A percentile compares a stretch with the other conserved stretches of the same genome.
Evolutionary conservation across 352 stramenopile species (phyloP).

Genomic region (Aphanomyces stellatus): DNA sequence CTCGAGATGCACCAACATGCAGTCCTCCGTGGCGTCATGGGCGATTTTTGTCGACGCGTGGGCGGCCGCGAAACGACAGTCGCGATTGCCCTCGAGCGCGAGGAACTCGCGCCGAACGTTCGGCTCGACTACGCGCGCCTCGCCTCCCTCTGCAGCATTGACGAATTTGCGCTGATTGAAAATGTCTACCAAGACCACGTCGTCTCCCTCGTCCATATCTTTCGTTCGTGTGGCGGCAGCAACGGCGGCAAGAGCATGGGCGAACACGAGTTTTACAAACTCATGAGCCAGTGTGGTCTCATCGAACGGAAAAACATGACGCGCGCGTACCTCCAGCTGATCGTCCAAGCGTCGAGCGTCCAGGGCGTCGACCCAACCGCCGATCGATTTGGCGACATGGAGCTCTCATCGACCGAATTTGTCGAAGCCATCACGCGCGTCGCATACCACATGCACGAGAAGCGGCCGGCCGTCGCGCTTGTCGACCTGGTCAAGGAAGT

Average conservation of each 20-base stretch:
- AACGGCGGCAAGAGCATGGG: constrained; percentile 56
- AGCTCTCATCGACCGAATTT: constrained; percentile 68
- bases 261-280: constrained; percentile 75
- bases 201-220: constrained; percentile 72
- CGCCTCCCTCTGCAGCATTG: constrained; percentile 41
- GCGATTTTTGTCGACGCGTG: constrained; percentile 54
- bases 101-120: constrained; percentile 54
- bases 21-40: constrained; percentile 42
- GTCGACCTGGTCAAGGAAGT: constrained; percentile 45
- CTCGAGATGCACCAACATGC: constrained; percentile 41
- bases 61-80: constrained; percentile 67
- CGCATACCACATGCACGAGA: constrained; percentile 60
- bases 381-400: constrained; percentile 29
- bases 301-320: constrained; percentile 79
- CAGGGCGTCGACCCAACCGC: constrained; percentile 40
- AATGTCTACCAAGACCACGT: constrained; percentile 66
- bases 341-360: constrained; percentile 48
- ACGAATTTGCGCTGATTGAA: constrained; percentile 55
- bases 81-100: constrained; percentile 53
- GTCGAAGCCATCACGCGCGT: constrained; percentile 66
- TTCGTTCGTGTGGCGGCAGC: constrained; percentile 57
- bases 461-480: constrained; percentile 20
- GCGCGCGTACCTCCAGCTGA: constrained; percentile 52
- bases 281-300: constrained; percentile 66
- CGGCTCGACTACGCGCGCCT: constrained; percentile 39